Percentiles rank a stretch among this genome's conserved stretches.
These are phyloP conservation scores for Mycena kentingensis DNA, from an alignment of 768 basidiomycete species.

Conservation along the genomic window DNA sequence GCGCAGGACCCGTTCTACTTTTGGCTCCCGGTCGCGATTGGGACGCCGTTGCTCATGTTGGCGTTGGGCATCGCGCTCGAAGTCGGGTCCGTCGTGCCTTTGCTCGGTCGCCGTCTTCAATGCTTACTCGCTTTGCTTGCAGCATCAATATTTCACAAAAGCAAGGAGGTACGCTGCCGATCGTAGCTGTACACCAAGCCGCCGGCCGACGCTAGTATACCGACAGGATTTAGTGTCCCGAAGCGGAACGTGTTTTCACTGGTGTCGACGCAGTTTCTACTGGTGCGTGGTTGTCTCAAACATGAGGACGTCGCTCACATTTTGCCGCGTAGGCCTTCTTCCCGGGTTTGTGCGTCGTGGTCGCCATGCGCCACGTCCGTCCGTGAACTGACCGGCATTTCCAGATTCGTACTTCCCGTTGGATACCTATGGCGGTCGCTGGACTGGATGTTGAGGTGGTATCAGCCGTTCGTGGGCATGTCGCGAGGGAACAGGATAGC, in stretches of 20 bases:
- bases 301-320: background rate
- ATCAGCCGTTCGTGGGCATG: conserved; percentile 69
- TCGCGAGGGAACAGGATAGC: conserved; percentile 54
- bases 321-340: conserved; percentile 54
- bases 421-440: conserved; percentile 50
- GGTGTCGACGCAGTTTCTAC: conserved; percentile 49
- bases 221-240: conserved; percentile 56
- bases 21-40: conserved; percentile 40
- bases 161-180: conserved; percentile 40
- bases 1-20: conserved; percentile 40
- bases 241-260: conserved; percentile 49
- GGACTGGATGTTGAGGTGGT: conserved; percentile 57
- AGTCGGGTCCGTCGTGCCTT: conserved; percentile 34
- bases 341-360: conserved; percentile 46
- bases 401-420: conserved; percentile 50
- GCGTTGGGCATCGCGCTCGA: conserved; percentile 50
- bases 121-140: background rate
- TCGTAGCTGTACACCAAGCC: background rate
- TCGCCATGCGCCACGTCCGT: background rate
- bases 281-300: conserved; percentile 30
- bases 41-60: conserved; percentile 46
- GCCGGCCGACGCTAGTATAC: background rate
- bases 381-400: background rate
- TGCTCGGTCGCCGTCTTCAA: too few relatives aligned
- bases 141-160: conserved; percentile 39